Evolutionary conservation across 2,329 filamentous ascomycete species (phyloP), one percentile per base, ranked within the genome.

Genomic region (Aphanocladium album): DNA sequence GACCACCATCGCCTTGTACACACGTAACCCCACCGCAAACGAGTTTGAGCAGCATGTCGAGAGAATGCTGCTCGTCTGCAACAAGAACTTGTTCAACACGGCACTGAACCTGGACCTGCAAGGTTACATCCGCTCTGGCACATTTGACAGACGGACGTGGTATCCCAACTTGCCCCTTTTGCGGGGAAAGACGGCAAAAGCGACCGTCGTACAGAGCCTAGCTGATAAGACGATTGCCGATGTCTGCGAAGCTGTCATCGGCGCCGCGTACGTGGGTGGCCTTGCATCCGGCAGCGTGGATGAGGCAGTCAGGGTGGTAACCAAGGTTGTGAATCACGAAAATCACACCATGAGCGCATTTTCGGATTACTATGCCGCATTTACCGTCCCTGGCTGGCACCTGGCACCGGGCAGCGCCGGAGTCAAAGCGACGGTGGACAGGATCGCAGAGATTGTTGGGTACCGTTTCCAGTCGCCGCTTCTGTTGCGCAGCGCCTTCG

Each of bases 241-340:
- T 73, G 92, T 98, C 0, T 96, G 91, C 63, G 95, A 98, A 71
- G 93, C 95, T 0, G 76, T 97, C 60, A 98, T 99, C 52, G 95
- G 93, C 6, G 95, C 93, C 2, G 89, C 93, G 0, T 86, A 88
- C 56, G 73, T 89, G 43, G 81, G 79, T 0, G 74, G 74, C 3
- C 67, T 74, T 8, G 8, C 21, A 23, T 67, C 76, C 5, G 68
- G 68, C 1, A 70, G 75, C 61, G 81, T 87, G 67, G 81, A 88
- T 68, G 70, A 83, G 70, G 85, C 85, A 0, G 80, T 88, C 21
- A 77, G 78, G 64, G 83, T 84, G 1, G 89, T 92, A 23, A 89
- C 86, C 0, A 81, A 79, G 53, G 79, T 97, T 55, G 90, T 93
- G 25, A 82, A 83, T 43, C 87, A 83, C 68, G 76, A 81, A 8